These are phyloP conservation scores for Arthrobotrys conoides DNA, from an alignment of 2,329 filamentous ascomycete genomes.

Conservation along the genomic window DNA sequence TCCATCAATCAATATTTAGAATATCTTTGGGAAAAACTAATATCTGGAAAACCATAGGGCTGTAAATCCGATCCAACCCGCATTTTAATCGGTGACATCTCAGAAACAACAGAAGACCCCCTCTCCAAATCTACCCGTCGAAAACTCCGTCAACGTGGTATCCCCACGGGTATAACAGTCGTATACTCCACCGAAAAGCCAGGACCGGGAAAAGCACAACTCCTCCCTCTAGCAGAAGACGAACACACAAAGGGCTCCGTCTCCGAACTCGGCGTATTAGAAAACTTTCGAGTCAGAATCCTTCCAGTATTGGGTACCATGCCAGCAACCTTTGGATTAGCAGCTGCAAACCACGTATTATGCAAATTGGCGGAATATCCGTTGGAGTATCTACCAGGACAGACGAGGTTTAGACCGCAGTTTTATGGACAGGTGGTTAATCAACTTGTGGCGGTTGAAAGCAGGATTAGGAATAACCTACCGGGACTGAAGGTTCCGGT, in stretches of 20 bases:
- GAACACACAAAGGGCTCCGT: slow-evolving; percentile 89
- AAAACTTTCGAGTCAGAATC: slow-evolving; percentile 95
- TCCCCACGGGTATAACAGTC: slow-evolving; percentile 87
- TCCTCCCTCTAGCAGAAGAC: slow-evolving; percentile 85
- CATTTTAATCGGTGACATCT: slow-evolving; percentile 92
- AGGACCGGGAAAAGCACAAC: slow-evolving; percentile 88
- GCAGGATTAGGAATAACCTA: slow-evolving; percentile 74
- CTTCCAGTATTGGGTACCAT: slow-evolving; percentile 95
- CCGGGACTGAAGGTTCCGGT: slow-evolving; percentile 84
- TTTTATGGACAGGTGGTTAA: slow-evolving; percentile 89
- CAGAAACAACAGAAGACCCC: slow-evolving; percentile 86
- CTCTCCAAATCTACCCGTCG: slow-evolving; percentile 87
- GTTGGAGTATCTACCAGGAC: slow-evolving; percentile 83
- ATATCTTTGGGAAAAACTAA: neutral
- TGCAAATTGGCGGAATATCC: slow-evolving; percentile 86
- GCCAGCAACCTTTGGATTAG: slow-evolving; percentile 95
- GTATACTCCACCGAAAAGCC: slow-evolving; percentile 94
- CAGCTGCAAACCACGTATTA: slow-evolving; percentile 92
- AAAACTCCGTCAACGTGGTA: slow-evolving; percentile 80
- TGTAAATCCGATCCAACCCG: slow-evolving; percentile 75
- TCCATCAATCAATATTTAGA: too few species aligned
- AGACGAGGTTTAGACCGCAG: slow-evolving; percentile 80
- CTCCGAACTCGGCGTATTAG: slow-evolving; percentile 76
- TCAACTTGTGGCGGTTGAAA: slow-evolving; percentile 80
- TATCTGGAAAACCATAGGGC: slow-evolving; percentile 28